A percentile compares a stretch with the other conserved stretches of the same genome.
Conservation (phyloP, 75 land plant genomes). For the Isoetes taiwanensis region DNA sequence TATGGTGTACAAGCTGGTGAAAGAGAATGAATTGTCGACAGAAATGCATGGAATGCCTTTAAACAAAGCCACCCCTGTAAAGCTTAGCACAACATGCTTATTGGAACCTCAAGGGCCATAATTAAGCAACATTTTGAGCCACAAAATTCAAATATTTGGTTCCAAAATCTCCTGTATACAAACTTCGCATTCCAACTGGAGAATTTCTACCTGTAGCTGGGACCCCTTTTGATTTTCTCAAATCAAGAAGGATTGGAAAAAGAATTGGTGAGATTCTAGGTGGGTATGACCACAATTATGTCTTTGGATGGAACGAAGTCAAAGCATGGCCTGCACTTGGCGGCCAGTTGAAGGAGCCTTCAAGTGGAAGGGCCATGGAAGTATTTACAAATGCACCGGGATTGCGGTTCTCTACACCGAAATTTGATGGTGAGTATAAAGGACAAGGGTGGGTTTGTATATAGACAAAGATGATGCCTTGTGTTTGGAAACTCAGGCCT, state of each 20-base stretch:
- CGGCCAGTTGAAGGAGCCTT: background rate
- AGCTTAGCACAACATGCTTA: constrained; percentile 6
- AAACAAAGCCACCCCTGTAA: background rate
- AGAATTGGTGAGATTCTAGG: background rate
- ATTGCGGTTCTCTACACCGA: background rate
- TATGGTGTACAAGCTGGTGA: too few relatives aligned
- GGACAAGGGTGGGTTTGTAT: background rate
- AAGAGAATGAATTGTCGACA: background rate
- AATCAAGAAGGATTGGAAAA: background rate
- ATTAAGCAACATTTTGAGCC: background rate
- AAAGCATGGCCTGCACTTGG: background rate
- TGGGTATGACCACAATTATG: constrained; percentile 3
- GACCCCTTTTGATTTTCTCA: background rate
- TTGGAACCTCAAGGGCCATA: constrained; percentile 4
- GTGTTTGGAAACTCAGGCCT: background rate
- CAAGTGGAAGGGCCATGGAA: constrained; percentile 2
- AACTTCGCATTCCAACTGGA: constrained; percentile 1
- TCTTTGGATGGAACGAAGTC: background rate
- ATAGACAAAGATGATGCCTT: background rate
- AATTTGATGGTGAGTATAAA: background rate
- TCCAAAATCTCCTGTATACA: background rate
- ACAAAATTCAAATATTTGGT: background rate
- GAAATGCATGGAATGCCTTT: background rate
- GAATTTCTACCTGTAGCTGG: background rate
- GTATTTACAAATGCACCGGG: constrained; percentile 3